A percentile compares a stretch with the other conserved stretches of the same genome.
Conservation (phyloP, 257 asterid species). For the Solanum appendiculatum region DNA sequence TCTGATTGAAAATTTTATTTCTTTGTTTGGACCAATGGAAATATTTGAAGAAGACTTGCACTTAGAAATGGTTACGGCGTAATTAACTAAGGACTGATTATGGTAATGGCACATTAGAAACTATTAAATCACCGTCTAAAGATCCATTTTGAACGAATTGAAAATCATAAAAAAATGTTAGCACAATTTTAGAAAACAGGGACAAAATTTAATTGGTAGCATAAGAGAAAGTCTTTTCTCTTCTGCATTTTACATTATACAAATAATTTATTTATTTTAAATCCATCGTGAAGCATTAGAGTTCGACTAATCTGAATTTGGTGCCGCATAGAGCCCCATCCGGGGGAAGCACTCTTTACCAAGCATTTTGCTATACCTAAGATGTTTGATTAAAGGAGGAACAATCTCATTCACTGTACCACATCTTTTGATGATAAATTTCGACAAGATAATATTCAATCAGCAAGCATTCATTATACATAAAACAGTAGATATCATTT, state of each 20-base stretch:
- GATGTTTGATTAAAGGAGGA: too few relatives aligned
- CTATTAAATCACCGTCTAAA: too few relatives aligned
- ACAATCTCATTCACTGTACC: background rate
- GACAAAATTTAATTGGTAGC: background rate
- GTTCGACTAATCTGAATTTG: too few relatives aligned
- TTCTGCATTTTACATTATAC: too few relatives aligned
- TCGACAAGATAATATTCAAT: too few relatives aligned
- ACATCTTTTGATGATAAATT: too few relatives aligned
- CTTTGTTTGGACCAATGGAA: background rate
- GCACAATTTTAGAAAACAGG: background rate
- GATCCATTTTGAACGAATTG: background rate
- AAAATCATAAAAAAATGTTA: too few relatives aligned
- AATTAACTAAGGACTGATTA: background rate
- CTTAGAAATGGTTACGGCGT: background rate
- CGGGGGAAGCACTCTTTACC: too few relatives aligned
- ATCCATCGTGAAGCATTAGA: too few relatives aligned
- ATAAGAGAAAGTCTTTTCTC: too few relatives aligned
- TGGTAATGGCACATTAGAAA: background rate
- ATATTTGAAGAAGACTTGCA: background rate
- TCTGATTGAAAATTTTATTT: background rate
- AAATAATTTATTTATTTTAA: too few relatives aligned
- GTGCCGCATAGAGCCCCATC: background rate
- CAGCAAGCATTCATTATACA: background rate
- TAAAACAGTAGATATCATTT: background rate
- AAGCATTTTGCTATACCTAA: too few relatives aligned